phyloP scores from a whole-genome alignment of 73 alveolate genomes.

The Tetrahymena thermophila region DNA sequence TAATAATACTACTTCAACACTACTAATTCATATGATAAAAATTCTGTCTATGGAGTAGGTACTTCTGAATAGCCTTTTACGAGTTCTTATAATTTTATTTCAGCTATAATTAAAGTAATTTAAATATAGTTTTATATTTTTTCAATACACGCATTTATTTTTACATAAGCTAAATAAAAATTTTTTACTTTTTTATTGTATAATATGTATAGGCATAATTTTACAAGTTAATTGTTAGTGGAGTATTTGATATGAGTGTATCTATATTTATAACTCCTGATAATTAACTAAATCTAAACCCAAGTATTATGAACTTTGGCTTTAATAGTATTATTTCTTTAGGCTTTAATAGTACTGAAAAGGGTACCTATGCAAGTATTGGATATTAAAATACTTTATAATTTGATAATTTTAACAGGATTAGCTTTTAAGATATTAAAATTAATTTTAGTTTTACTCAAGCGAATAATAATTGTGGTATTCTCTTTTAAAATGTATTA shows the following conservation, averaged over 20 bases:
- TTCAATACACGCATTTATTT: too few relatives aligned
- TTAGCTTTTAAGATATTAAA: background rate
- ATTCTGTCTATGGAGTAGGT: background rate
- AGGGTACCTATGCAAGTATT: background rate
- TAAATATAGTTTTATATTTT: too few relatives aligned
- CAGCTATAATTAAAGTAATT: background rate
- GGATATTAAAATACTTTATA: background rate
- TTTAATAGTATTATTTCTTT: background rate
- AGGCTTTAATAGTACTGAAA: background rate
- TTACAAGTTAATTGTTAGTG: background rate
- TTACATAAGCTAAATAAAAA: too few relatives aligned
- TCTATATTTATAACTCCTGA: background rate
- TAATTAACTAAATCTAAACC: background rate
- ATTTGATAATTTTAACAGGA: background rate
- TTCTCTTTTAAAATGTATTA: background rate
- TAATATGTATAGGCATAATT: background rate
- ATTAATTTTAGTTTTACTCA: background rate
- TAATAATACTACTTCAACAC: background rate
- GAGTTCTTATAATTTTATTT: background rate
- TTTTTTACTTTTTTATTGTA: too few relatives aligned
- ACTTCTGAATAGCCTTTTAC: background rate
- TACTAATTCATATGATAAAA: background rate
- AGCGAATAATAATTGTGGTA: background rate
- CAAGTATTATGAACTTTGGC: background rate
- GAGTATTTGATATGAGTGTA: background rate